Conservation (phyloP, 805 yeast genomes). For the Metschnikowia peoriensis region DNA sequence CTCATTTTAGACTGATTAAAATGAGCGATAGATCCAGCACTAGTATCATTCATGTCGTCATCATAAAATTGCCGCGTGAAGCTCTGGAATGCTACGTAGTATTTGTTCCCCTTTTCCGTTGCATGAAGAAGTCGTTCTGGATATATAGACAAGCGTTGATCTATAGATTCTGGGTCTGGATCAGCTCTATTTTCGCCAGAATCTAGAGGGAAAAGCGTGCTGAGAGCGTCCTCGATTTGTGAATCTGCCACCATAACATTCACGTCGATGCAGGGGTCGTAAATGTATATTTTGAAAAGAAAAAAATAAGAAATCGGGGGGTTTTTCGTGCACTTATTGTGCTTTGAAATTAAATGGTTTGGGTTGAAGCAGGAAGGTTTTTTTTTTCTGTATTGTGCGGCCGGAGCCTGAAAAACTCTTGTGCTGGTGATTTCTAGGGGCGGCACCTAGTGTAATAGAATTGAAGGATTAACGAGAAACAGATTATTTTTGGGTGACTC, state of each 20-base stretch:
- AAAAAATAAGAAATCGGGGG: too few species aligned
- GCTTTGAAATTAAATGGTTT: too few species aligned
- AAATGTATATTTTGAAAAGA: neutral
- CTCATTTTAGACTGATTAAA: conserved; percentile 21
- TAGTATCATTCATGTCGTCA: conserved; percentile 7
- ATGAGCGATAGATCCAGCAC: conserved; percentile 22
- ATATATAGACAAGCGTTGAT: conserved; percentile 15
- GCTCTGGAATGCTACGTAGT: conserved; percentile 34
- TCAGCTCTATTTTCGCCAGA: neutral
- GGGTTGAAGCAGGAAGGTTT: too few species aligned
- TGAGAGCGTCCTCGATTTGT: neutral
- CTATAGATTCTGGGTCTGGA: neutral
- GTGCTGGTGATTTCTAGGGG: too few species aligned
- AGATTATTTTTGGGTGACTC: too few species aligned
- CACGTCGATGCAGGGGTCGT: neutral
- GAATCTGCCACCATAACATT: neutral
- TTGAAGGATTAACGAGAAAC: too few species aligned
- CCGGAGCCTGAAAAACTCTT: too few species aligned
- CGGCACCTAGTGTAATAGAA: too few species aligned
- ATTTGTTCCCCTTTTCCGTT: conserved; percentile 28
- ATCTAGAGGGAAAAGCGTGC: neutral
- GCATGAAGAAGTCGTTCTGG: conserved; percentile 37
- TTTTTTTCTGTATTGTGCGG: too few species aligned
- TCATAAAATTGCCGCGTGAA: conserved; percentile 33
- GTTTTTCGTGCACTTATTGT: too few species aligned